Conservation (phyloP, 2,329 filamentous ascomycete species). For the Nothopassalora personata region DNA sequence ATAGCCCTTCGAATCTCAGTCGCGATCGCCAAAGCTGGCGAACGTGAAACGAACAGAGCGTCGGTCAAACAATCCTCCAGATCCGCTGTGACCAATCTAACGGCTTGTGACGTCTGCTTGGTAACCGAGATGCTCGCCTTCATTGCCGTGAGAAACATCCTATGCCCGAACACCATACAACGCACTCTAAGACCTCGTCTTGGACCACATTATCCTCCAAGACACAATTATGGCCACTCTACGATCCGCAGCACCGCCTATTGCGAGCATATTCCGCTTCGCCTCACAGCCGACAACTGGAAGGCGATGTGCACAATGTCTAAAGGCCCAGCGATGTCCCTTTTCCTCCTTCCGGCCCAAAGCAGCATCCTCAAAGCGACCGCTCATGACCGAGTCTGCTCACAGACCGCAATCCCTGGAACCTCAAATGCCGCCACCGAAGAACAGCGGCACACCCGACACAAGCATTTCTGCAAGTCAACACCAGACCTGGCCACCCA, state of each 20-base stretch:
- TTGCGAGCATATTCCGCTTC: slow-evolving; percentile 34
- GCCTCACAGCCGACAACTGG: slow-evolving; percentile 28
- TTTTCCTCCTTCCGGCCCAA: slow-evolving; percentile 40
- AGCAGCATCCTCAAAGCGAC: slow-evolving; percentile 50
- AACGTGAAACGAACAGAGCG: neutral
- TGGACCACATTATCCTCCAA: neutral
- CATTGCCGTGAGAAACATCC: neutral
- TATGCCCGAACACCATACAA: neutral
- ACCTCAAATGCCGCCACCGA: slow-evolving; percentile 51
- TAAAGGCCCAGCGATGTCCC: slow-evolving; percentile 35
- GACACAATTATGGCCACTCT: slow-evolving; percentile 27
- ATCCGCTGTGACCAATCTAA: neutral
- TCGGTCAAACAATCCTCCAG: neutral
- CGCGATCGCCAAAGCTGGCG: neutral
- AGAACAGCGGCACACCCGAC: slow-evolving; percentile 54
- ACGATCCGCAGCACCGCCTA: slow-evolving; percentile 25
- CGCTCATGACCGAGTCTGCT: slow-evolving; percentile 61
- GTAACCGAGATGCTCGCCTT: neutral
- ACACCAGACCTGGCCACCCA: slow-evolving; percentile 45
- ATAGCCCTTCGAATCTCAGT: neutral
- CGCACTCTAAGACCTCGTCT: neutral
- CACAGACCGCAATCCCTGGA: slow-evolving; percentile 58
- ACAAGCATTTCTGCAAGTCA: slow-evolving; percentile 55
- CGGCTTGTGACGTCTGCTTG: neutral
- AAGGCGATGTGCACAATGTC: slow-evolving; percentile 40